Evolutionary conservation across 306 rosid genomes (phyloP).

Genomic region (Cucumis cinereus): DNA sequence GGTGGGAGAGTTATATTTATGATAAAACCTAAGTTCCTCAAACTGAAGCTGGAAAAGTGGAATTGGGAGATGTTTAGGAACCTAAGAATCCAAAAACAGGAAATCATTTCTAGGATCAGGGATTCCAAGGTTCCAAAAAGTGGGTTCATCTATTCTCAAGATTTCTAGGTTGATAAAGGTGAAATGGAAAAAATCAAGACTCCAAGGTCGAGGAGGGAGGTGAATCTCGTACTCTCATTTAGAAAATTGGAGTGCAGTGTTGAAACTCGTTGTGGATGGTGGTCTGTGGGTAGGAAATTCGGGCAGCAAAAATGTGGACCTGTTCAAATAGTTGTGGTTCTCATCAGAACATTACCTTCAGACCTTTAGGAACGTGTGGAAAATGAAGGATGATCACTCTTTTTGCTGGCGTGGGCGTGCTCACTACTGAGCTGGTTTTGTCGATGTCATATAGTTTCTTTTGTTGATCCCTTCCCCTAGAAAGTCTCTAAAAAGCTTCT

Average conservation of each 20-base stretch:
- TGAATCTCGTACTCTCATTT: background rate
- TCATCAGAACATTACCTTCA: background rate
- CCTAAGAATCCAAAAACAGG: background rate
- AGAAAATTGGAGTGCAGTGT: background rate
- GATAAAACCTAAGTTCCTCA: background rate
- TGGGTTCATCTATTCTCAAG: background rate
- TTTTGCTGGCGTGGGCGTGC: background rate
- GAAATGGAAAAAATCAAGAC: background rate
- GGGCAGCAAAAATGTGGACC: background rate
- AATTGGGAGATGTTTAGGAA: background rate
- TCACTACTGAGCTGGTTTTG: background rate
- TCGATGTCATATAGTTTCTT: background rate
- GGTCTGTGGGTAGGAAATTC: background rate
- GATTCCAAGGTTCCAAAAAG: background rate
- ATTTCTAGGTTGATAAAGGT: background rate
- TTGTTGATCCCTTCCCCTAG: background rate
- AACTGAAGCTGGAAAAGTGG: background rate
- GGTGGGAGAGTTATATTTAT: background rate
- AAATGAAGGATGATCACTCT: background rate
- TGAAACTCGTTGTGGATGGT: background rate
- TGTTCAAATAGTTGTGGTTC: background rate
- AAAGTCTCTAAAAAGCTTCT: background rate
- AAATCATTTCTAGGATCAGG: background rate
- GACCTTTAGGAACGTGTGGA: too few species aligned
- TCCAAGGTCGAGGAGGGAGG: background rate